Conservation (phyloP, 768 basidiomycete species). For the Kwoniella pini region DNA sequence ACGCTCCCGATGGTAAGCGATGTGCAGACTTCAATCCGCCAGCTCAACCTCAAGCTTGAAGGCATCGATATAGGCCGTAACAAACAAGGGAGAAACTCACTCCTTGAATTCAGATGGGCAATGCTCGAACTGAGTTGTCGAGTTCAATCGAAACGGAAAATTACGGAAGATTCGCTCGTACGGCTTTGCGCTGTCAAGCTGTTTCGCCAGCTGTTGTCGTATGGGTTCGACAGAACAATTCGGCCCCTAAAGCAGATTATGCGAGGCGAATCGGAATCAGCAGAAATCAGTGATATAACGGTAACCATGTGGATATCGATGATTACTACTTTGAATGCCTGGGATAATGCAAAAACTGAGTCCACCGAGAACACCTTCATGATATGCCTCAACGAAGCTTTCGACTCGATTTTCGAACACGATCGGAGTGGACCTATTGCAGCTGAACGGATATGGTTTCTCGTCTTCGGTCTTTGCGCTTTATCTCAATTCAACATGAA, state of each 20-base stretch:
- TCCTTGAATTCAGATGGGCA: conserved; percentile 29
- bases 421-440: conserved; percentile 49
- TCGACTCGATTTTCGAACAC: conserved; percentile 29
- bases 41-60: conserved; percentile 3
- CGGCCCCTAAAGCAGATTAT: conserved; percentile 55
- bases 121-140: conserved; percentile 19
- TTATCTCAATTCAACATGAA: conserved; percentile 74
- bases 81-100: conserved; percentile 8
- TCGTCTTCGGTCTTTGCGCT: conserved; percentile 68
- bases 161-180: not conserved
- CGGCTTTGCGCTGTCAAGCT: conserved; percentile 53
- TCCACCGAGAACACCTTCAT: conserved; percentile 56
- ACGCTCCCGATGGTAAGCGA: conserved; percentile 56
- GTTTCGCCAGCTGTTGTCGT: conserved; percentile 61
- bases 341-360: conserved; percentile 52
- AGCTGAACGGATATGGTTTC: conserved; percentile 70
- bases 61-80: conserved; percentile 3
- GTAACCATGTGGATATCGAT: conserved; percentile 75
- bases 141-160: not conserved
- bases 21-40: conserved; percentile 2
- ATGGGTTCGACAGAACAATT: conserved; percentile 61
- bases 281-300: conserved; percentile 57
- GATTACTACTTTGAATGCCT: conserved; percentile 61
- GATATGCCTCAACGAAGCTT: conserved; percentile 23
- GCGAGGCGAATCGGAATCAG: conserved; percentile 53